Percentiles rank a stretch among this genome's conserved stretches.
These are phyloP conservation scores for Cordyceps cateniannulata DNA, from an alignment of 2,329 filamentous ascomycete genomes.

Conservation along the genomic window DNA sequence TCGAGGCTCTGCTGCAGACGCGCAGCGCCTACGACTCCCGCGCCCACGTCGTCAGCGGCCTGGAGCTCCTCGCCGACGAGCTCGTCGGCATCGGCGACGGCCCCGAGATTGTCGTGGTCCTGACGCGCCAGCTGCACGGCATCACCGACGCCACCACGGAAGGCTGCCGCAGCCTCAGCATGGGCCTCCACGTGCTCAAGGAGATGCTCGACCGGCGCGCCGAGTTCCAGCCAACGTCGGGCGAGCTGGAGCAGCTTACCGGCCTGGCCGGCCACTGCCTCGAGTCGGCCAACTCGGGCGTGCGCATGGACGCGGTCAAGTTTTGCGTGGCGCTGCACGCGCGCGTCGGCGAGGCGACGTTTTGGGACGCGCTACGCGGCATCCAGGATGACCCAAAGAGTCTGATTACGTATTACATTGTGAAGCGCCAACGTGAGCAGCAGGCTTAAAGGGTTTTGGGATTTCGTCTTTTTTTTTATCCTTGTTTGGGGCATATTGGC, in stretches of 20 bases:
- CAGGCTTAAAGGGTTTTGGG: not conserved
- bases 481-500: too few relatives aligned
- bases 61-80: slow-evolving; percentile 68
- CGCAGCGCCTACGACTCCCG: slow-evolving; percentile 61
- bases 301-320: slow-evolving; percentile 70
- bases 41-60: slow-evolving; percentile 65
- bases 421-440: slow-evolving; percentile 57
- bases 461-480: too few relatives aligned
- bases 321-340: slow-evolving; percentile 68
- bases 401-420: slow-evolving; percentile 75
- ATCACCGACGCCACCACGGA: slow-evolving; percentile 36
- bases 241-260: slow-evolving; percentile 46
- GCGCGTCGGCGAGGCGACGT: slow-evolving; percentile 50
- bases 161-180: slow-evolving; percentile 49
- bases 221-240: slow-evolving; percentile 42
- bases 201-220: slow-evolving; percentile 47
- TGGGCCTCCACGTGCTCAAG: slow-evolving; percentile 58
- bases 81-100: slow-evolving; percentile 60
- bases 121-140: slow-evolving; percentile 41
- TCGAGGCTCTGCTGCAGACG: slow-evolving; percentile 60
- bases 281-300: slow-evolving; percentile 54
- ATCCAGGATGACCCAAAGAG: slow-evolving; percentile 69
- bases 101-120: slow-evolving; percentile 50
- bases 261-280: slow-evolving; percentile 49
- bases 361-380: slow-evolving; percentile 61